Evolutionary conservation across 2,329 filamentous ascomycete genomes (phyloP), one percentile per base, ranked within the genome.

Genomic region (Exophiala xenobiotica): DNA sequence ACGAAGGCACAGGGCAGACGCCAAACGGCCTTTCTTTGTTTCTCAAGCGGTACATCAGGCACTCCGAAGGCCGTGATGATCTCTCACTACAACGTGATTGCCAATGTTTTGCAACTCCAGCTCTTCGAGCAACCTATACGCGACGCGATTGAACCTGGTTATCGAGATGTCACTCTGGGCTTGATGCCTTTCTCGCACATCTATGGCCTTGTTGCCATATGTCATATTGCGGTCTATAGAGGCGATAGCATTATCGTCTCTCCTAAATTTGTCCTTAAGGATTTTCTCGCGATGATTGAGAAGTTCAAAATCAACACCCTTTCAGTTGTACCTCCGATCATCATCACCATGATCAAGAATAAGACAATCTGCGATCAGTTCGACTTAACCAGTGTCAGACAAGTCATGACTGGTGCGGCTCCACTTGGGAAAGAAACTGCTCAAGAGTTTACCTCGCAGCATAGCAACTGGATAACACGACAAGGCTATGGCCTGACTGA

Each of bases 1-100:
- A 56, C 59, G 11, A 65, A 68, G 6, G 72, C 71, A 4, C 70
- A 75, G 48, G 71, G 65, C 19, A 64, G 79, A 27, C 80, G 81
- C 47, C 83, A 86, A 61, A 82, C 82, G 4, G 86, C 88, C 0
- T 92, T 87, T 64, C 74, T 95, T 38, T 90, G 86, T 70, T 91
- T 89, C 67, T 90, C 86, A 0, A 88, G 84, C 65, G 88, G 88
- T 16, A 92, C 88, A 1, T 90, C 87, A 8, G 88, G 88, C 2
- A 70, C 91, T 29, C 88, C 88, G 81, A 90, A 90, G 85, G 88
- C 87, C 38, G 88, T 91, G 46, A 90, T 88, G 83, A 87, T 92
- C 53, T 87, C 86, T 3, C 88, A 92, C 65, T 72, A 73, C 29
- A 92, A 92, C 58, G 84, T 91, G 37, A 91, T 92, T 41, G 80